Conservation (phyloP, 2,329 filamentous ascomycete genomes). For the Epichloe brachyelytri region DNA sequence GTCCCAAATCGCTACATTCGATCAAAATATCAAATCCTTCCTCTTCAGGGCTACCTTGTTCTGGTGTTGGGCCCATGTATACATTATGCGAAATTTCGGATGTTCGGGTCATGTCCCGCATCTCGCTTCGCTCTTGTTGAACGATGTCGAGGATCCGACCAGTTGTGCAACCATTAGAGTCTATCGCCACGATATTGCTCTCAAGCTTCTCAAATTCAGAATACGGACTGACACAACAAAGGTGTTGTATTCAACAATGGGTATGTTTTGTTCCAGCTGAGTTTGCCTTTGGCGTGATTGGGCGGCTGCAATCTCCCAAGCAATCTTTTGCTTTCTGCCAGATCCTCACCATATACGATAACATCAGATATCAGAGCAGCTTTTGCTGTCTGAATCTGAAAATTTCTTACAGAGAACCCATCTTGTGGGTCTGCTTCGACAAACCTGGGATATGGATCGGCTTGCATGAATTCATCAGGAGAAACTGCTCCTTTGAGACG, state of each 20-base stretch:
- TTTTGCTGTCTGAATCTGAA: constrained; percentile 90
- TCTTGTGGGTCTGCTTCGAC: constrained; percentile 74
- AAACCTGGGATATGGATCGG: constrained; percentile 44
- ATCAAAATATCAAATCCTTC: constrained; percentile 71
- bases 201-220: constrained; percentile 57
- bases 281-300: constrained; percentile 63
- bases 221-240: constrained; percentile 56
- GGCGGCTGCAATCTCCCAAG: constrained; percentile 57
- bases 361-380: constrained; percentile 81
- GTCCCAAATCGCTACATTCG: constrained; percentile 77
- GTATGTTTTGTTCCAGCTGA: constrained; percentile 41
- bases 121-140: constrained; percentile 77
- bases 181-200: constrained; percentile 59
- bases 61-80: constrained; percentile 78
- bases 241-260: constrained; percentile 63
- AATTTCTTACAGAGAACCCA: constrained; percentile 92
- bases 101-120: constrained; percentile 84
- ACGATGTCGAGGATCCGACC: constrained; percentile 79
- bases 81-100: constrained; percentile 85
- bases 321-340: constrained; percentile 49
- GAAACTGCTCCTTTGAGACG: constrained; percentile 80
- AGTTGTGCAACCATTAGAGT: constrained; percentile 58
- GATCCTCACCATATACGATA: constrained; percentile 74
- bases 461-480: constrained; percentile 63
- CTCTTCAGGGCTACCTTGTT: constrained; percentile 46